Evolutionary conservation across 2,329 filamentous ascomycete genomes (phyloP).

Genomic region (Aureobasidium sp.): DNA sequence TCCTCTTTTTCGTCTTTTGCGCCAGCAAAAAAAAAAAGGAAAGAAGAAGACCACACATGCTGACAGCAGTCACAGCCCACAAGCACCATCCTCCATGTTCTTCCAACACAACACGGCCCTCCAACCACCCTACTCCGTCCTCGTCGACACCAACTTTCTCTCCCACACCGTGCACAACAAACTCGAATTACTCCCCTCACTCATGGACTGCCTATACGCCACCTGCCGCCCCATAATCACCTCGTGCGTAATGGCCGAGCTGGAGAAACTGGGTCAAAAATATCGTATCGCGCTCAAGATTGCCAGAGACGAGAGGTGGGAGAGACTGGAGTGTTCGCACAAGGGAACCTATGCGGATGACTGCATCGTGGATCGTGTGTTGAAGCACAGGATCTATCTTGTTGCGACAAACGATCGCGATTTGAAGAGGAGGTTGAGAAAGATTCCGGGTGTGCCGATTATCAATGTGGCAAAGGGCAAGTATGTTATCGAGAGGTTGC

Average conservation of each 20-base stretch:
- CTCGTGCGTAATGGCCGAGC: constrained; percentile 70
- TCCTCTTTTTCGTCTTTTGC: no score
- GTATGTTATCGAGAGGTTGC: constrained; percentile 87
- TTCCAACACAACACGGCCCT: constrained; percentile 83
- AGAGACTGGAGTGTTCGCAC: constrained; percentile 80
- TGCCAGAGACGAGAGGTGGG: constrained; percentile 82
- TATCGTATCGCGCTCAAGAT: constrained; percentile 81
- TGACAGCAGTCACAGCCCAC: constrained; percentile 23
- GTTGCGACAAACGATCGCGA: constrained; percentile 60
- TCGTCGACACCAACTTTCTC: constrained; percentile 86
- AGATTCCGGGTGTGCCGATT: constrained; percentile 68
- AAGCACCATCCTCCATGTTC: constrained; percentile 55
- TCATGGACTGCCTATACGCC: constrained; percentile 92
- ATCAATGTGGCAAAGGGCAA: constrained; percentile 81
- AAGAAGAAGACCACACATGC: not conserved
- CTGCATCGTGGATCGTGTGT: constrained; percentile 48
- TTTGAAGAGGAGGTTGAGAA: constrained; percentile 73
- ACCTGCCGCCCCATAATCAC: constrained; percentile 87
- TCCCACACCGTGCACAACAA: constrained; percentile 87
- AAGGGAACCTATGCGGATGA: constrained; percentile 84
- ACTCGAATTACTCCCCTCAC: constrained; percentile 73
- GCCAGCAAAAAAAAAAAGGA: no score
- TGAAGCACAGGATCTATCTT: constrained; percentile 40
- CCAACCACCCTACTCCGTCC: constrained; percentile 70
- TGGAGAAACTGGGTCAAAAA: constrained; percentile 82